Base-by-base conservation (phyloP, 345 rosid genomes). In the Aquilaria malaccensis region DNA sequence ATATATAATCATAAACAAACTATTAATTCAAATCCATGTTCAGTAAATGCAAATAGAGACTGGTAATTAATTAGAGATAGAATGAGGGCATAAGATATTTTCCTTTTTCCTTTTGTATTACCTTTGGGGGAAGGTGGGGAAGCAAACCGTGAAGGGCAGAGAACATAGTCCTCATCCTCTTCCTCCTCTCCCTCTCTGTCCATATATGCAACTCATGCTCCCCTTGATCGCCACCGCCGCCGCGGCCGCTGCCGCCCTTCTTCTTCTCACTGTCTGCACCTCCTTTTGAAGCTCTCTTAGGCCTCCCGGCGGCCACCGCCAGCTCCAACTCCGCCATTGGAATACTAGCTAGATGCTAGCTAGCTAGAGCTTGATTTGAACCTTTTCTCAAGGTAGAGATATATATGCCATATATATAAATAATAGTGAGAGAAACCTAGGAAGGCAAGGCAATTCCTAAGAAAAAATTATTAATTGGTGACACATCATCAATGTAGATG, bases 181-280 rank as follows among this genome's bases (percentile, higher is more conserved):
- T 82, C 72, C 90, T 76, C 67, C 87, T 80, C 50, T 77, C 81
- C 70, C 90, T 81, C 67, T 84, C 86, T 2, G 81, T 77, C 75
- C 74, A 67, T 22, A 79, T 73, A 50, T 84, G 89, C 30, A 76
- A 62, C 52, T 70, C 85, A 45, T 78, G 76, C 58, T 74, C 83
- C 2, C 78, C 64, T 65, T 74, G 74, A 7, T 46, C 64, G 6
- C 61, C 59, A 13, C 49, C 45, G 56, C 52, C n/a, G 22, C 33
- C 56, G 13, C 9, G 49, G 7, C 5, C 62, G 11, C 30, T 37
- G 3, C 59, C 52, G 30, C 41, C 52, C 33, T 52, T 67, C 11
- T 30, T 29, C 33, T 66, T 56, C 4, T 64, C 55, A 55, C 30
- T 51, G n/a, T 33, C 58, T 6, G 10, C 2, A 10, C 13, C 32